A percentile compares a stretch with the other conserved stretches of the same genome.
Conservation (phyloP, 2,329 filamentous ascomycete species). For the Clonostachys byssicola region DNA sequence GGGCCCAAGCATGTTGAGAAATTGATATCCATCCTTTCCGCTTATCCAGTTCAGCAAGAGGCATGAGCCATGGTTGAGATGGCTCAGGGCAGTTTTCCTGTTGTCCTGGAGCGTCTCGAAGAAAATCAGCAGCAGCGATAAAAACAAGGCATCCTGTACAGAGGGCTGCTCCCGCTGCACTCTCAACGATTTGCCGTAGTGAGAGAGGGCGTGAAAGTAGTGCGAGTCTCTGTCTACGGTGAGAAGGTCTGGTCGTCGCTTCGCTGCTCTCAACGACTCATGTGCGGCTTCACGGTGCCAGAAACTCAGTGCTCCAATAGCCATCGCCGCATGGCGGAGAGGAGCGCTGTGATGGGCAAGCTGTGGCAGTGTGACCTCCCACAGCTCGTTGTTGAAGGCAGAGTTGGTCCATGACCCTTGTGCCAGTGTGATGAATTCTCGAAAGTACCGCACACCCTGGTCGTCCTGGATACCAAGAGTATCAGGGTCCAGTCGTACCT, state of each 20-base stretch:
- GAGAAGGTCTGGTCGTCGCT: background rate
- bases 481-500: too few relatives aligned
- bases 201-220: conserved; percentile 24
- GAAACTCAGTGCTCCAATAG: conserved; percentile 12
- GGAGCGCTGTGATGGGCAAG: conserved; percentile 11
- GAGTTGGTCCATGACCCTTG: conserved; percentile 12
- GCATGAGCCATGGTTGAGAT: conserved; percentile 26
- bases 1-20: background rate
- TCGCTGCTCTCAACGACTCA: background rate
- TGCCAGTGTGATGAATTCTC: conserved; percentile 13
- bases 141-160: conserved; percentile 20
- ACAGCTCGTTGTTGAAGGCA: conserved; percentile 11
- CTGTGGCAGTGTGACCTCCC: conserved; percentile 14
- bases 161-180: conserved; percentile 16
- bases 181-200: conserved; percentile 26
- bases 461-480: too few relatives aligned
- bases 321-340: conserved; percentile 14
- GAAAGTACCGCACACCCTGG: conserved; percentile 10
- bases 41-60: conserved; percentile 22
- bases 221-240: background rate
- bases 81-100: conserved; percentile 20
- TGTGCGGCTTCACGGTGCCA: conserved; percentile 1
- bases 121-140: conserved; percentile 21
- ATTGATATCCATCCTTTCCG: conserved; percentile 4
- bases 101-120: conserved; percentile 24